Evolutionary conservation across 495 filamentous ascomycete genomes (phyloP).

Genomic region (Platismatia glauca): DNA sequence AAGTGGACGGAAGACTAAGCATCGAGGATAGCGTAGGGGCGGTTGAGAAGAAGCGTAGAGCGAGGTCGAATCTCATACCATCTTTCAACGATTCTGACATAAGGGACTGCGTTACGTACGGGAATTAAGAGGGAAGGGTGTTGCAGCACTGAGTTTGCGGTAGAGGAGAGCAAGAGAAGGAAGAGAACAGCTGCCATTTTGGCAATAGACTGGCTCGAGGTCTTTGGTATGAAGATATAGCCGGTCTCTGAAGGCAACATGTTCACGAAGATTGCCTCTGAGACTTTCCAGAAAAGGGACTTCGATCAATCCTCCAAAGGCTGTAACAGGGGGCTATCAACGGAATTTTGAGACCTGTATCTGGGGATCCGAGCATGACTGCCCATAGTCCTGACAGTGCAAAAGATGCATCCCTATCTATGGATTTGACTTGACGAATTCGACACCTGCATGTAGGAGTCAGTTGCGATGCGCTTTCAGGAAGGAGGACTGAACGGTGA

Average conservation of each 20-base stretch:
- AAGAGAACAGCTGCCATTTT: not conserved
- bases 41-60: too few relatives aligned
- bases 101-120: not conserved
- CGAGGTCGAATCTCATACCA: too few relatives aligned
- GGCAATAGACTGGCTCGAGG: not conserved
- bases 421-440: constrained; percentile 63
- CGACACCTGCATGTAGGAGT: constrained; percentile 34
- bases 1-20: too few relatives aligned
- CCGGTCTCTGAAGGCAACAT: not conserved
- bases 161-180: not conserved
- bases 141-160: not conserved
- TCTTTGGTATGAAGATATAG: not conserved
- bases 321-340: not conserved
- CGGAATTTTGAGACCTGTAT: not conserved
- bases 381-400: not conserved
- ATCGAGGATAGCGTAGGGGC: too few relatives aligned
- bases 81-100: not conserved
- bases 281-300: not conserved
- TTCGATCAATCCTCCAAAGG: not conserved
- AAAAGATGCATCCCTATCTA: constrained; percentile 27
- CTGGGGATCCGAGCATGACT: not conserved
- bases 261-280: not conserved
- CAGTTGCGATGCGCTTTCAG: constrained; percentile 18
- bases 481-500: not conserved
- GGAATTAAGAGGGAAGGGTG: not conserved